phyloP scores from a whole-genome alignment of 2,329 filamentous ascomycete genomes.

The Colletotrichum sp. region DNA sequence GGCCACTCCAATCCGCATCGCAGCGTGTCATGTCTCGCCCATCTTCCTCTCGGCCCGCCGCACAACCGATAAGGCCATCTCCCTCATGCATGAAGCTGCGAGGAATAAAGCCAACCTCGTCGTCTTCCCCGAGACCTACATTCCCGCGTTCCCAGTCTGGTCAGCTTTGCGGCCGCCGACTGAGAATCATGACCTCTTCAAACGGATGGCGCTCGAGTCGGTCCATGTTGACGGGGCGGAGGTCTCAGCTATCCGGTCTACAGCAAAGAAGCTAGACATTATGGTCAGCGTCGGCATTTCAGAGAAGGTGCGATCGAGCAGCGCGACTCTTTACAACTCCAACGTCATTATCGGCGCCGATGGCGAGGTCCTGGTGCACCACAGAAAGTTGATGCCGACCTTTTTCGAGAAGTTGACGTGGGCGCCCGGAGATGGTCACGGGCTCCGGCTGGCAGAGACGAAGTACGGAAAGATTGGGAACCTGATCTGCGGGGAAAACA shows the following conservation, averaged over 20 bases:
- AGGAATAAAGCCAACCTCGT: slow-evolving; percentile 50
- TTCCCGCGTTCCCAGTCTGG: slow-evolving; percentile 60
- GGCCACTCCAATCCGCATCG: slow-evolving; percentile 25
- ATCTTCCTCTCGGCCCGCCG: slow-evolving; percentile 50
- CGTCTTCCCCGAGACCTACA: slow-evolving; percentile 59
- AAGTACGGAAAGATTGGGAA: slow-evolving; percentile 50
- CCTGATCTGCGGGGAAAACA: slow-evolving; percentile 64
- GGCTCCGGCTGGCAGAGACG: slow-evolving; percentile 51
- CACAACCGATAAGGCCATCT: slow-evolving; percentile 52
- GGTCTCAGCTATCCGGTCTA: slow-evolving; percentile 41
- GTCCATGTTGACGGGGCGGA: slow-evolving; percentile 52
- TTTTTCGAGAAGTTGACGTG: slow-evolving; percentile 64
- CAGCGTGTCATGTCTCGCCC: slow-evolving; percentile 44
- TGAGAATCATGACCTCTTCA: slow-evolving; percentile 55
- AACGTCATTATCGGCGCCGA: slow-evolving; percentile 50
- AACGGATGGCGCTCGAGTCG: slow-evolving; percentile 48
- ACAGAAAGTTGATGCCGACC: slow-evolving; percentile 59
- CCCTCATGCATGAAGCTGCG: slow-evolving; percentile 49
- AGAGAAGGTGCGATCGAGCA: slow-evolving; percentile 48
- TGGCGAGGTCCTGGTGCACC: slow-evolving; percentile 53
- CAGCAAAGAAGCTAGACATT: slow-evolving; percentile 39
- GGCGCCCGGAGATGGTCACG: slow-evolving; percentile 56
- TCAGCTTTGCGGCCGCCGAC: slow-evolving; percentile 49
- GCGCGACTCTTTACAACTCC: slow-evolving; percentile 55
- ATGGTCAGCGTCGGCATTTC: slow-evolving; percentile 56